Conservation (phyloP, 2,329 filamentous ascomycete genomes). For the Pyrenophora graminea region DNA sequence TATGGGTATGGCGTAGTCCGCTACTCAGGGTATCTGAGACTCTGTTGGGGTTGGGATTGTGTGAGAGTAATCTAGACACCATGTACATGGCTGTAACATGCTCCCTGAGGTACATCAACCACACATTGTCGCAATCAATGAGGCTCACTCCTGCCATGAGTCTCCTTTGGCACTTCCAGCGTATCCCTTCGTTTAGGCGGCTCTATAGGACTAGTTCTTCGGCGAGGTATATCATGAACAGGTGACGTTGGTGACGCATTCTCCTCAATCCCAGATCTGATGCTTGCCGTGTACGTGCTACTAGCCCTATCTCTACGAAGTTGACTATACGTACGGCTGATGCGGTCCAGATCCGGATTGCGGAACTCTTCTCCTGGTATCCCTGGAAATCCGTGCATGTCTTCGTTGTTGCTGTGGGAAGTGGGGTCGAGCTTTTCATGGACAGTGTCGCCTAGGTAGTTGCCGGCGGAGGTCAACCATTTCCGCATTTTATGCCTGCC, state of each 20-base stretch:
- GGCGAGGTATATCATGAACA: slow-evolving; percentile 8
- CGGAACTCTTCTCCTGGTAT: slow-evolving; percentile 59
- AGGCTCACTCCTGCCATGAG: slow-evolving; percentile 18
- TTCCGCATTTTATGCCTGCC: slow-evolving; percentile 38
- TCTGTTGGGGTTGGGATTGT: slow-evolving; percentile 31
- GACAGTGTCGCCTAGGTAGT: slow-evolving; percentile 55
- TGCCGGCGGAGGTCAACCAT: slow-evolving; percentile 50
- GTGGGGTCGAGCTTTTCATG: slow-evolving; percentile 51
- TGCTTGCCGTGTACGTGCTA: slow-evolving; percentile 46
- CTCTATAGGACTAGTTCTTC: slow-evolving; percentile 17
- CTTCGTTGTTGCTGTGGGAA: slow-evolving; percentile 54
- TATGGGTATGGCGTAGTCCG: slow-evolving; percentile 32
- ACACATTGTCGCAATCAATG: background rate
- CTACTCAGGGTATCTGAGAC: slow-evolving; percentile 30
- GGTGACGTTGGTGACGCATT: slow-evolving; percentile 20
- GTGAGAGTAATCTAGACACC: background rate
- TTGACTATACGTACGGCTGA: slow-evolving; percentile 50
- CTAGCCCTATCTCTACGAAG: slow-evolving; percentile 46
- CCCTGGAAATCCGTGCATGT: slow-evolving; percentile 58
- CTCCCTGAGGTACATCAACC: background rate
- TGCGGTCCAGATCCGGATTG: slow-evolving; percentile 49
- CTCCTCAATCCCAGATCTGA: slow-evolving; percentile 34
- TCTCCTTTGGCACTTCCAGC: slow-evolving; percentile 29
- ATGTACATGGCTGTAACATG: background rate
- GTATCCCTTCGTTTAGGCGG: slow-evolving; percentile 22